phyloP scores from a whole-genome alignment of 176 grass and related monocot genomes.

The Aegilops umbellulata region DNA sequence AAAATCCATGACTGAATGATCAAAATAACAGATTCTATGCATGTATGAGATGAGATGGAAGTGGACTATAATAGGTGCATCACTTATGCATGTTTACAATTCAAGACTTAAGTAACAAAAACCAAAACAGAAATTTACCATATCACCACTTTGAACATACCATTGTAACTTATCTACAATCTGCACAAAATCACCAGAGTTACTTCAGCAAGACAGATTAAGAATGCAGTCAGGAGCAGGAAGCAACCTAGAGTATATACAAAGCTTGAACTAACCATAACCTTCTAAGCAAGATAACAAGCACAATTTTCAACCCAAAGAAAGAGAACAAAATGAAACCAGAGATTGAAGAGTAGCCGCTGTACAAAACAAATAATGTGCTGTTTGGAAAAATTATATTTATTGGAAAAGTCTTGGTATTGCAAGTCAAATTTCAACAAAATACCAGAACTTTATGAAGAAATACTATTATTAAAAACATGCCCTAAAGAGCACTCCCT shows the following conservation, averaged over 20 bases:
- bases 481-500: not conserved
- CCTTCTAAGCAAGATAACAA: not conserved
- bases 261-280: not conserved
- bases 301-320: not conserved
- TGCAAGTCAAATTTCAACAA: not conserved
- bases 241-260: not conserved
- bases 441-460: not conserved
- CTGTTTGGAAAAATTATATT: not conserved
- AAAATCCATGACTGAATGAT: not conserved
- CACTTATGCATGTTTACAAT: not conserved
- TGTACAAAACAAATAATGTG: not conserved
- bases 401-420: not conserved
- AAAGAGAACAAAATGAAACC: not conserved
- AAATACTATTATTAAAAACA: not conserved
- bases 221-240: slow-evolving; percentile 7
- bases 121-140: slow-evolving; percentile 45
- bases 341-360: slow-evolving; percentile 1
- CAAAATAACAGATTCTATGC: not conserved
- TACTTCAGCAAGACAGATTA: slow-evolving; percentile 13
- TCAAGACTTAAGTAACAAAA: not conserved
- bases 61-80: not conserved
- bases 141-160: slow-evolving; percentile 84
- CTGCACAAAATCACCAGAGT: slow-evolving; percentile 43
- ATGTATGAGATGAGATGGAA: not conserved
- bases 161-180: slow-evolving; percentile 90